A percentile compares a stretch with the other conserved stretches of the same genome.
Evolutionary conservation across 2,329 filamentous ascomycete species (phyloP).

Genomic region (Aspergillus novofumigatus): DNA sequence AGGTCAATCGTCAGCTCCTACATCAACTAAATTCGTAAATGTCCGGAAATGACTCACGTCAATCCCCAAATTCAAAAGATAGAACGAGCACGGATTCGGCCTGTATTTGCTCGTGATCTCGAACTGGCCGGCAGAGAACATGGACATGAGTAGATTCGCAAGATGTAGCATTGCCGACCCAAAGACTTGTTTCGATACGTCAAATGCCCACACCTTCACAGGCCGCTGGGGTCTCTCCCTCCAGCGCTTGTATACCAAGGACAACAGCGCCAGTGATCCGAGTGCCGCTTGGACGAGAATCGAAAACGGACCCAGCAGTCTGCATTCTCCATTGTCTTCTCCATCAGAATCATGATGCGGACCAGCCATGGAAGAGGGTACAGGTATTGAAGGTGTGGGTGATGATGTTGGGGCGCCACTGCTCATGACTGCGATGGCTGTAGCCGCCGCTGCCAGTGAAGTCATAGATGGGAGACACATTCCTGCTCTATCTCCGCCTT

Average conservation of each 20-base stretch:
- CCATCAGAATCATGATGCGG: constrained; percentile 31
- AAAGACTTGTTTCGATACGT: constrained; percentile 95
- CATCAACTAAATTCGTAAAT: neutral
- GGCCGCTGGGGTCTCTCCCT: constrained; percentile 87
- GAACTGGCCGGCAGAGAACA: constrained; percentile 86
- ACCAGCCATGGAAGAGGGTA: constrained; percentile 13
- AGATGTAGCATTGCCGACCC: constrained; percentile 87
- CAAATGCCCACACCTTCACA: constrained; percentile 96
- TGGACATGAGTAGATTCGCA: constrained; percentile 92
- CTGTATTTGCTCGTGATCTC: constrained; percentile 49
- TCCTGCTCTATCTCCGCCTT: neutral
- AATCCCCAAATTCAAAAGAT: constrained; percentile 87
- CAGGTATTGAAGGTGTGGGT: constrained; percentile 18
- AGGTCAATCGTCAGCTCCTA: constrained; percentile 5
- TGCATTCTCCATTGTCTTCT: constrained; percentile 69
- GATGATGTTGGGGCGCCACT: constrained; percentile 15
- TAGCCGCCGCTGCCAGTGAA: constrained; percentile 8
- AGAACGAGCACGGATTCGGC: constrained; percentile 96
- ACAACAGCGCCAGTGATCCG: constrained; percentile 74
- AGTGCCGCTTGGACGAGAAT: constrained; percentile 84
- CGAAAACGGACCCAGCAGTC: constrained; percentile 84
- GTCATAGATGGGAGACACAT: neutral
- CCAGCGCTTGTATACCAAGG: constrained; percentile 90
- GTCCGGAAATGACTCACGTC: constrained; percentile 67
- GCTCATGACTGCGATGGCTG: constrained; percentile 9